Conservation (phyloP, 768 basidiomycete genomes). For the Hypholoma sublateritium region DNA sequence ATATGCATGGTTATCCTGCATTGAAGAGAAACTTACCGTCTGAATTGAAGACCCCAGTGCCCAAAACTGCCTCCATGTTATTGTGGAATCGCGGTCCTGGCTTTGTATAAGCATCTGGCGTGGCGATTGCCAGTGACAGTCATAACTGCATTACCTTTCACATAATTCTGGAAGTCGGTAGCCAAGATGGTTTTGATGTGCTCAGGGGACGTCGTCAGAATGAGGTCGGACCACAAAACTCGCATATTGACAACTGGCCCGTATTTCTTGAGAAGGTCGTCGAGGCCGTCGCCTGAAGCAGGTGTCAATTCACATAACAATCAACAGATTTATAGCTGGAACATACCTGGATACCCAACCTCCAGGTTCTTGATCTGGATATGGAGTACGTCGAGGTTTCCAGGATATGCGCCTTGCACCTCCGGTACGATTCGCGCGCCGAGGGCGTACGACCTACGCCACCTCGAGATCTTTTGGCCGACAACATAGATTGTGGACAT, state of each 20-base stretch:
- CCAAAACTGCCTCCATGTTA: conserved; percentile 49
- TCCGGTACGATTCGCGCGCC: conserved; percentile 46
- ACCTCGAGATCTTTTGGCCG: conserved; percentile 26
- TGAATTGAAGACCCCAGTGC: conserved; percentile 68
- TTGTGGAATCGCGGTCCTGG: conserved; percentile 43
- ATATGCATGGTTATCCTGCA: background rate
- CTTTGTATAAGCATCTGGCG: background rate
- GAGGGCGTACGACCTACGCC: conserved; percentile 37
- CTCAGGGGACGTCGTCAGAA: conserved; percentile 51
- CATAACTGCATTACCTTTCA: conserved; percentile 42
- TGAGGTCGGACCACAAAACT: conserved; percentile 42
- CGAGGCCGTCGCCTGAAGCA: conserved; percentile 42
- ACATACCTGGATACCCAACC: conserved; percentile 51
- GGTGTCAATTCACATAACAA: background rate
- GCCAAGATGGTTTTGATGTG: conserved; percentile 58
- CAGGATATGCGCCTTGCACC: conserved; percentile 36
- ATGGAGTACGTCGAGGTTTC: conserved; percentile 45
- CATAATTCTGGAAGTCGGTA: conserved; percentile 58
- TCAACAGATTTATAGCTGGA: background rate
- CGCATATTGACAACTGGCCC: conserved; percentile 49
- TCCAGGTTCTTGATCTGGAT: conserved; percentile 35
- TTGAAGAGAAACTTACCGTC: conserved; percentile 42
- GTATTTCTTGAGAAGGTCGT: conserved; percentile 27
- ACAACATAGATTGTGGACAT: conserved; percentile 29
- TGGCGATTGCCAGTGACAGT: too few species aligned